Base-by-base conservation (phyloP, 495 filamentous ascomycete genomes). In the Annulohypoxylon moriforme region DNA sequence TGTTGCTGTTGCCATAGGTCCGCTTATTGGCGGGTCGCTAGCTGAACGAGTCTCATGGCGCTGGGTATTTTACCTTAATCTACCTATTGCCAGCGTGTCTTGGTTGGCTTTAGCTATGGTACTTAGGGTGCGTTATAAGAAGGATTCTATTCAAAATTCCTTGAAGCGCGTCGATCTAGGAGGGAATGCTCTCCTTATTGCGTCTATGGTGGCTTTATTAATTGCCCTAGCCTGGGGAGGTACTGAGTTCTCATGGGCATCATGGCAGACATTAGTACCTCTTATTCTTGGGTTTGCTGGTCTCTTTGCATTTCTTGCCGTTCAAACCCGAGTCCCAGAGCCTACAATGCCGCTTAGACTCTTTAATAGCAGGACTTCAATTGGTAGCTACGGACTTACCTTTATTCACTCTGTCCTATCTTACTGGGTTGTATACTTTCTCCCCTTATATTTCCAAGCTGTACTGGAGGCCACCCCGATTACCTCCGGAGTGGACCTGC, bases 11-110 rank as follows among this genome's bases (percentile, higher is more conserved):
- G 14, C 52, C 6, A 72, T 88, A 0, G 88, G 87, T 7, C 88
- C 87, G 10, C 73, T 89, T 64, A 79, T 90, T 66, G 89, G 89
- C 3, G 89, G 87, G 16, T 85, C 83, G 6, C 87, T 90, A 58
- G 72, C 79, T 18, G 81, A 87, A 31, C 80, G 73, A 50, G 79
- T 79, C 9, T 81, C 77, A 5, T 88, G 85, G 85, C 74, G 86
- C 11, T 88, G 86, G 87, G 81, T 84, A 1, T 91, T 92, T 72
- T 92, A 91, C 74, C 87, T 92, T 73, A 91, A 91, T 64, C 81
- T 92, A 14, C 76, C 78, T 31, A 79, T 92, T 34, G 86, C 84
- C 2, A 89, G 64, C 7, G 60, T 85, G 9, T 1, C 47, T 29
- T 18, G 24, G 10, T 3, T 52, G 24, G 82, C 83, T 42, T 78